A percentile compares a stretch with the other conserved stretches of the same genome.
phyloP scores from a whole-genome alignment of 495 filamentous ascomycete genomes.

The Hypoxylon fragiforme region DNA sequence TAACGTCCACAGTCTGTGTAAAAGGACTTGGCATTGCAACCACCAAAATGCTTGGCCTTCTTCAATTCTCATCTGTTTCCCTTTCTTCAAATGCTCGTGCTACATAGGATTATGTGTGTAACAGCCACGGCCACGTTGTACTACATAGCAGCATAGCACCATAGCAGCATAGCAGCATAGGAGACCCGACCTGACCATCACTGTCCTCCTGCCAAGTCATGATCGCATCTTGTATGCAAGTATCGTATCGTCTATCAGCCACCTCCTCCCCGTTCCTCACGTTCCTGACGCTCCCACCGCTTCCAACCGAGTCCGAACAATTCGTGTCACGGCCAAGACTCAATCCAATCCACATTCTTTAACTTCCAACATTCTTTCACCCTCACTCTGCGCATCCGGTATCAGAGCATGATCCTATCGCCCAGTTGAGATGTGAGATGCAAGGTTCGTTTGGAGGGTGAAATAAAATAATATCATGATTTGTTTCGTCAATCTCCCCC shows the following conservation, averaged over 20 bases:
- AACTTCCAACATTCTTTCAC: not conserved
- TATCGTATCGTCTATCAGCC: constrained; percentile 30
- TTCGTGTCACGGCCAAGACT: constrained; percentile 30
- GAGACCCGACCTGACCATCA: no score
- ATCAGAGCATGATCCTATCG: constrained; percentile 21
- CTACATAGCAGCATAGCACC: no score
- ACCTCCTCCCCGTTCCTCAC: constrained; percentile 1
- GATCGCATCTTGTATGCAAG: no score
- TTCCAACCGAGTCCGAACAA: constrained; percentile 10
- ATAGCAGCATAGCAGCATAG: no score
- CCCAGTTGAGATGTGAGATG: constrained; percentile 1
- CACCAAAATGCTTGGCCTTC: constrained; percentile 23
- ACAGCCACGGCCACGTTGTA: no score
- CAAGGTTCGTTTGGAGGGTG: constrained; percentile 12
- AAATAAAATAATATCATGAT: not conserved
- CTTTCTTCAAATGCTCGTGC: no score
- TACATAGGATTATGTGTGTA: no score
- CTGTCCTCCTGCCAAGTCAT: not conserved
- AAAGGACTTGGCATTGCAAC: constrained; percentile 31
- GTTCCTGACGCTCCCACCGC: no score
- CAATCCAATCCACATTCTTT: constrained; percentile 10
- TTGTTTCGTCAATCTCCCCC: not conserved
- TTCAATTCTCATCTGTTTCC: no score
- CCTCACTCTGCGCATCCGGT: constrained; percentile 15
- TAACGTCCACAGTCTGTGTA: constrained; percentile 20